These are phyloP conservation scores for Trichoderma reesei DNA, from an alignment of 495 filamentous ascomycete species.

Conservation along the genomic window DNA sequence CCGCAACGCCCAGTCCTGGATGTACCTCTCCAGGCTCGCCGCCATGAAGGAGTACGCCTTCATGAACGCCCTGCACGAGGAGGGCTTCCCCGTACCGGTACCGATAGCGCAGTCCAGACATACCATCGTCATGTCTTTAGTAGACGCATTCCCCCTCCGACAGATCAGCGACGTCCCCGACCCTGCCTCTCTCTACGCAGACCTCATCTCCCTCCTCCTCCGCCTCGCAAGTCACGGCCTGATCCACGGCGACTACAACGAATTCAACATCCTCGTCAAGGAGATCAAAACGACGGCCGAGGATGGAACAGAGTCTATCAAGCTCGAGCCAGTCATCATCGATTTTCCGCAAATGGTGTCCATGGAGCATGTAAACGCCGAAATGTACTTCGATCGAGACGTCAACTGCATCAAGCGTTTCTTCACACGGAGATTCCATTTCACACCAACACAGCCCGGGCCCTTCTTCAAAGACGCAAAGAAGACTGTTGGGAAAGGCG, in stretches of 20 bases:
- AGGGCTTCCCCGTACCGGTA: constrained; percentile 81
- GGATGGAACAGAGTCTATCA: constrained; percentile 19
- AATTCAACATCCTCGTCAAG: constrained; percentile 94
- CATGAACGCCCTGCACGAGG: constrained; percentile 73
- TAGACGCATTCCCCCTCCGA: constrained; percentile 82
- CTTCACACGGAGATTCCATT: constrained; percentile 82
- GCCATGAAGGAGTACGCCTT: constrained; percentile 88
- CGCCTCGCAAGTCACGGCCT: constrained; percentile 76
- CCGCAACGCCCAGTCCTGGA: constrained; percentile 68
- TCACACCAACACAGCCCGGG: constrained; percentile 68
- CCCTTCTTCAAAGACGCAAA: constrained; percentile 78
- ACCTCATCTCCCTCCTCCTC: constrained; percentile 80
- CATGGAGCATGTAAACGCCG: constrained; percentile 85
- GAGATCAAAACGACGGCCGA: constrained; percentile 34
- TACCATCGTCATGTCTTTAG: constrained; percentile 86
- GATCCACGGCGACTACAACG: constrained; percentile 98
- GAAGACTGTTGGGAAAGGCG: constrained; percentile 57
- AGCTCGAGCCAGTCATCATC: constrained; percentile 66
- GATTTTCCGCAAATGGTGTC: constrained; percentile 99
- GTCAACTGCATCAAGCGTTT: constrained; percentile 89
- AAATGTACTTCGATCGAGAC: constrained; percentile 93
- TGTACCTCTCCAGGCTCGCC: constrained; percentile 91
- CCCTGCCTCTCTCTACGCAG: constrained; percentile 71
- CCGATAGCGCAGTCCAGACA: constrained; percentile 82
- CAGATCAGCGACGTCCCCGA: constrained; percentile 72